Base-by-base conservation (phyloP, 2,329 filamentous ascomycete genomes). In the Apiospora hydei region DNA sequence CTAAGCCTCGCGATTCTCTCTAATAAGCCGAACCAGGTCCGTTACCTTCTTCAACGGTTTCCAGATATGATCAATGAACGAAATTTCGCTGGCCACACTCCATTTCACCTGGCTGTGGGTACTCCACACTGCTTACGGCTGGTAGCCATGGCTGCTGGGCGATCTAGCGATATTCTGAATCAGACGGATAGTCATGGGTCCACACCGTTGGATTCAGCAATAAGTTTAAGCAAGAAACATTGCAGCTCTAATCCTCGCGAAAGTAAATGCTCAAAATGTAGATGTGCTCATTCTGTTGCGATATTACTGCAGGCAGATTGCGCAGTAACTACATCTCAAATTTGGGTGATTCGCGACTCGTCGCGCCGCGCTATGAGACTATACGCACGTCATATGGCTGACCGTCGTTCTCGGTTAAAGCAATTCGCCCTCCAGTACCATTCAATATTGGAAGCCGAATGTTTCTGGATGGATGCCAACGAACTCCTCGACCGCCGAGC, bases 161-260 rank as follows among this genome's bases (percentile, higher is more conserved):
- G 8, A 57, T 53, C 49, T 4, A 53, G 49, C 6, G 49, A 34
- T 0, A 3, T 34, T 3, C 7, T 34, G 1, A 57, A 57, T 34
- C 26, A 2, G 1, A 0, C 8, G 1, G 51, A 57, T 5, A 34
- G 34, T 4, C 1, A 18, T 18, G 5, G 0, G 3, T 3, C 0
- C 4, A 8, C 51, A 57, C 51, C 51, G 13, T 26, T 57, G 1
- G 51, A 18, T 3, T 8, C 1, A 7, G 51, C 51, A 13, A 30
- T 53, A 13, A 16, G 1, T 0, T 2, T 30, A 1, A 53, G 51
- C 10, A 5, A 24, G 2, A 16, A 7, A 6, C 14, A 16, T 18
- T 18, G 51, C 51, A 26, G 16, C 11, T 26, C 4, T 14, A 11
- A 53, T 14, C 13, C 34, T 8, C 5, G 7, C 2, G 34, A 6